A percentile compares a stretch with the other conserved stretches of the same genome.
Conservation (phyloP, 768 basidiomycete species). For the Cyathus striatus region DNA sequence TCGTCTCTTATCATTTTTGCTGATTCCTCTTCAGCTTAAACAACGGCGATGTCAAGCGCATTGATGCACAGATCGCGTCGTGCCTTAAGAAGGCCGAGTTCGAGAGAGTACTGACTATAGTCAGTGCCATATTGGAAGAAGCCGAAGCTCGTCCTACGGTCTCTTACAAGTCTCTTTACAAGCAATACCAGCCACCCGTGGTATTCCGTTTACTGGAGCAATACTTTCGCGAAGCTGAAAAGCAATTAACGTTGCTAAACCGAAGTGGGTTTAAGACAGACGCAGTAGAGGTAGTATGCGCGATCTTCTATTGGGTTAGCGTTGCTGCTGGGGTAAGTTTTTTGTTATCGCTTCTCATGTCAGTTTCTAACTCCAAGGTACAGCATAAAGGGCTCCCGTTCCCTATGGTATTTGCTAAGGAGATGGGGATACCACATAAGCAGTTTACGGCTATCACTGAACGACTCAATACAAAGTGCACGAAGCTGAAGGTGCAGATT, state of each 20-base stretch:
- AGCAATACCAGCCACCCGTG: not conserved
- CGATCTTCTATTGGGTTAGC: constrained; percentile 2
- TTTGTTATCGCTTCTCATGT: not conserved
- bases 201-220: not conserved
- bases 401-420: not conserved
- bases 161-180: not conserved
- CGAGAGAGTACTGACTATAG: constrained; percentile 1
- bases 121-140: not conserved
- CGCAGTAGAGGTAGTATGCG: not conserved
- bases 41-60: not conserved
- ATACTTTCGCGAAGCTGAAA: constrained; percentile 1
- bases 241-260: not conserved
- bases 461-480: not conserved
- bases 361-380: too few relatives aligned
- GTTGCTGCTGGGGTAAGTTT: not conserved
- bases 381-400: not conserved
- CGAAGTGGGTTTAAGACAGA: not conserved
- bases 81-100: constrained; percentile 2
- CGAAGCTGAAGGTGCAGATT: too few relatives aligned
- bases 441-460: not conserved
- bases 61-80: not conserved
- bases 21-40: not conserved
- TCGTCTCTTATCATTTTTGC: not conserved
- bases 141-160: not conserved
- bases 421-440: not conserved